Conservation (phyloP, 495 filamentous ascomycete species). For the Penicillium simplicissimum region DNA sequence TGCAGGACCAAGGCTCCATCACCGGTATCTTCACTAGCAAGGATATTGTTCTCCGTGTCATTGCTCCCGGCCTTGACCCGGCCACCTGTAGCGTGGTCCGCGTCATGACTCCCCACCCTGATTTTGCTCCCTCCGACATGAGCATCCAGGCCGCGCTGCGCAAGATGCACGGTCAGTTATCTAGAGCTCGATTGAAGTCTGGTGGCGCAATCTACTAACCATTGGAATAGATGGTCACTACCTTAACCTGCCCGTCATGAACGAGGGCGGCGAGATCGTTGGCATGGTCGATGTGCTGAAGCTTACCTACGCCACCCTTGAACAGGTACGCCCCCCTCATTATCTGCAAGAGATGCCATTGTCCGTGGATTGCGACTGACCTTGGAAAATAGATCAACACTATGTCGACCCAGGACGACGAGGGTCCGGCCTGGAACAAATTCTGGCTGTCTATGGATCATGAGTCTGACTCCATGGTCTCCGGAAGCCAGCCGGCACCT, state of each 20-base stretch:
- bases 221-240: constrained; percentile 84
- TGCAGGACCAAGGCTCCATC: constrained; percentile 95
- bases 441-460: constrained; percentile 98
- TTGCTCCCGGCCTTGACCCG: constrained; percentile 93
- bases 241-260: constrained; percentile 97
- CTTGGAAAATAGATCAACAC: constrained; percentile 60
- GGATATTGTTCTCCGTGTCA: constrained; percentile 96
- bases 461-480: constrained; percentile 95
- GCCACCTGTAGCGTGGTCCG: constrained; percentile 94
- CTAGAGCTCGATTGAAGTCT: background rate
- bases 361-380: background rate
- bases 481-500: constrained; percentile 68
- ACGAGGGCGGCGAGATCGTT: constrained; percentile 93
- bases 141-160: constrained; percentile 95
- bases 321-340: constrained; percentile 70
- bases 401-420: constrained; percentile 78
- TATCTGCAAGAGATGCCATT: background rate
- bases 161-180: constrained; percentile 91
- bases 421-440: constrained; percentile 98
- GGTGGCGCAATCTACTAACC: constrained; percentile 16
- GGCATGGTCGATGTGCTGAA: constrained; percentile 99
- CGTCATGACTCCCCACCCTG: constrained; percentile 98
- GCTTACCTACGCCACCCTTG: constrained; percentile 94
- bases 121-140: constrained; percentile 98
- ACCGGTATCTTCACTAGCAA: constrained; percentile 99